Evolutionary conservation across 1,139 yeast species (phyloP).

Genomic region (Saccharomyces hybrid): DNA sequence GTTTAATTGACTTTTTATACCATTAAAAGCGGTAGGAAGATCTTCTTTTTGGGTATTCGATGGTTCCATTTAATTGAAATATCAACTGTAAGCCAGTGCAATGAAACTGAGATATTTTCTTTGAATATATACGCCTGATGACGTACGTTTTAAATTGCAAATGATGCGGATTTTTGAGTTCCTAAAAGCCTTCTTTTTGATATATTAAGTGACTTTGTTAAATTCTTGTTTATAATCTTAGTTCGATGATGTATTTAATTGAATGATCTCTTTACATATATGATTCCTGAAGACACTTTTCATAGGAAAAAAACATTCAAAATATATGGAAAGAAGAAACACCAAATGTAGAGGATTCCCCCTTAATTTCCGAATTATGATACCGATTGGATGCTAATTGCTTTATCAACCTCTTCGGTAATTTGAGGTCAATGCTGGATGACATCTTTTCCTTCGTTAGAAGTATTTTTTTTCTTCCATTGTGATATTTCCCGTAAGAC

Average conservation of each 20-base stretch:
- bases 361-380: neutral
- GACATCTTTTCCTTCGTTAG: neutral
- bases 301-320: neutral
- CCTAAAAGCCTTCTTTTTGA: neutral
- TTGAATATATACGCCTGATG: neutral
- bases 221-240: neutral
- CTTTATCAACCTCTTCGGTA: neutral
- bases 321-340: neutral
- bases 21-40: constrained; percentile 1
- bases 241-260: neutral
- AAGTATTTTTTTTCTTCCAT: neutral
- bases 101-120: neutral
- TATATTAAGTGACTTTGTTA: neutral
- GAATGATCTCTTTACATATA: constrained; percentile 1
- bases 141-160: neutral
- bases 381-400: neutral
- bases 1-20: constrained; percentile 12
- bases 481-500: neutral
- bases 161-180: neutral
- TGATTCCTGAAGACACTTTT: neutral
- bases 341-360: neutral
- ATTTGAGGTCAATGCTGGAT: neutral
- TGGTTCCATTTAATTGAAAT: neutral
- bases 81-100: neutral
- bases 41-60: constrained; percentile 5